Evolutionary conservation across 257 asterid genomes (phyloP), one percentile per base, ranked within the genome.

Genomic region (Salvia rosmarinus): DNA sequence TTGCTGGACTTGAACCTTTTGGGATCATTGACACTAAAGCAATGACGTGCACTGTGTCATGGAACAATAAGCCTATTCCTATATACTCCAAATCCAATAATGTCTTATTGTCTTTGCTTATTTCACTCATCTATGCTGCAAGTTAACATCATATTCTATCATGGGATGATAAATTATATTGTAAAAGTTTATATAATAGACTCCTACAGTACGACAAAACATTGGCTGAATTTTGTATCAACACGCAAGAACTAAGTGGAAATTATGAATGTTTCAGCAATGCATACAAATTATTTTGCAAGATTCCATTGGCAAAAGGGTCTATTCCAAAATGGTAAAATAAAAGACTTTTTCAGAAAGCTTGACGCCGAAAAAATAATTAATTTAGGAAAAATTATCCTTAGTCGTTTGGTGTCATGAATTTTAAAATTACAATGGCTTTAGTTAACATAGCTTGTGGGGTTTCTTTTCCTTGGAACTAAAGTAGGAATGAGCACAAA

Each of bases 401-500:
- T 5, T 28, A 25, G 7, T 43, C 19, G 58, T 25, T 51, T 28
- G 58, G 16, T 71, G 23, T 50, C 35, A 43, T 54, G 17, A 7
- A 11, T 44, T 71, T 28, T 11, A n/a, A 30, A 58, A 58, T 57
- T 16, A 30, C 23, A 30, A 9, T 30, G 62, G n/a, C n/a, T n/a
- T n/a, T n/a, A n/a, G n/a, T n/a, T n/a, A n/a, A n/a, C n/a, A n/a
- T n/a, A n/a, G n/a, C n/a, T n/a, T n/a, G n/a, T n/a, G n/a, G 73
- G 46, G 37, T 65, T 50, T n/a, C 3, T 59, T 60, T 67, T 39
- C 50, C 59, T 42, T 44, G 44, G 51, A 58, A 43, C 49, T 10
- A 60, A 75, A 80, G 79, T 19, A 70, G 49, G 70, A 65, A 52
- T 32, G 43, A 35, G 59, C 23, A 71, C 23, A 32, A n/a, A n/a